Conservation (phyloP, 2,329 filamentous ascomycete genomes). For the Nakataea oryzae region DNA sequence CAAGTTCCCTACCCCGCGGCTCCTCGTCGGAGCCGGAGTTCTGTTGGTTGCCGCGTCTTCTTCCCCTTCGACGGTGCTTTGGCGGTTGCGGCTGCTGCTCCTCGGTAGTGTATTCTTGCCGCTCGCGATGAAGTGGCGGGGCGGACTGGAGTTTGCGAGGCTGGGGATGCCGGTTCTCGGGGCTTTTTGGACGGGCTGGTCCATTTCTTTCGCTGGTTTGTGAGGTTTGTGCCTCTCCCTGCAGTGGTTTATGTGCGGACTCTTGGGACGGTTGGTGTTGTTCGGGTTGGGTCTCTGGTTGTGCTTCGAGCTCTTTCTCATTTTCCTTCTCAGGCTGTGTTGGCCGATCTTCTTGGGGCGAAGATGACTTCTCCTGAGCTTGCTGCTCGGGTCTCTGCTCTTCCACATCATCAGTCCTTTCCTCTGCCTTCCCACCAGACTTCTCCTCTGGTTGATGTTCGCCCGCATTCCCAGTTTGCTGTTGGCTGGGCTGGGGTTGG, state of each 20-base stretch:
- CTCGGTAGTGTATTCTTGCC: not conserved
- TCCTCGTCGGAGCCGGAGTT: not conserved
- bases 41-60: constrained; percentile 1
- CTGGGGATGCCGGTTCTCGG: no score
- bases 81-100: not conserved
- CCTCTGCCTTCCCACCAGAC: not conserved
- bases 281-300: not conserved
- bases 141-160: not conserved
- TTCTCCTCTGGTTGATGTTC: not conserved
- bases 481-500: not conserved
- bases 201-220: not conserved
- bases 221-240: not conserved
- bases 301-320: not conserved
- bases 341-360: no score
- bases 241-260: not conserved
- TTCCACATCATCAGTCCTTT: not conserved
- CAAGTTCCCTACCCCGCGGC: not conserved
- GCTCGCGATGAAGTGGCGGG: not conserved
- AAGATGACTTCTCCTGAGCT: not conserved
- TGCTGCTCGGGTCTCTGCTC: not conserved
- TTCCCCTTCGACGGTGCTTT: not conserved
- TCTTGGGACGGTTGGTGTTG: not conserved
- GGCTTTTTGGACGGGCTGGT: not conserved
- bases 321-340: not conserved
- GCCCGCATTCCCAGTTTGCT: not conserved